Evolutionary conservation across 2,329 filamentous ascomycete genomes (phyloP), one percentile per base, ranked within the genome.

Genomic region (Clarireedia paspali): DNA sequence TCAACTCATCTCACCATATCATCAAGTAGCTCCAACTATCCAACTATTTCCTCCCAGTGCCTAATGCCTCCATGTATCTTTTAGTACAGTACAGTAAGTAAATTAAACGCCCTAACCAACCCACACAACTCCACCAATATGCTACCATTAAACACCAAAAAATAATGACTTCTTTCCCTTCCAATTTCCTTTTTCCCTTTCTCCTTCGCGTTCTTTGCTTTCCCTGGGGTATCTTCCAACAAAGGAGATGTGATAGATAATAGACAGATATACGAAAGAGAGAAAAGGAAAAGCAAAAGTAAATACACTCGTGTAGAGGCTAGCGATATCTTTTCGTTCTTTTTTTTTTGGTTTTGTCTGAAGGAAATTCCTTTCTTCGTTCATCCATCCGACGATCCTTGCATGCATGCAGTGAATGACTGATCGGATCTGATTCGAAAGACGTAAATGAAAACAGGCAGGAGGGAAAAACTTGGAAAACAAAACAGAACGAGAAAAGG

Each of bases 221-320:
- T 45, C 42, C 42, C 14, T 42, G 26, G 30, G 45, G 17, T 42
- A 50, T 54, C 17, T 34, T 42, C n/a, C 7, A 42, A 54, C 45
- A 54, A 49, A 54, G 34, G 45, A 48, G 34, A 53, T n/a, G 20
- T 20, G n/a, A 48, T 20, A 48, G 44, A 38, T 38, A 38, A 20
- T 40, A 6, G 15, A n/a, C 6, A 40, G 27, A 30, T 30, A 40
- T 17, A 40, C 38, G 38, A 40, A 40, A 15, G 15, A 14, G 17
- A 3, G 10, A 40, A 40, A 40, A 40, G 38, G 6, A 40, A 40
- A 40, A 3, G 10, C 9, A 40, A 40, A 40, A 14, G 6, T 14
- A 40, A 40, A 9, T 10, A 30, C 10, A 30, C 27, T 10, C 27
- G 27, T 30, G 10, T 10, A 30, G 7, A 20, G 5, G 26, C 26